Evolutionary conservation across 306 rosid genomes (phyloP).

Genomic region (Medicago ruthenica): DNA sequence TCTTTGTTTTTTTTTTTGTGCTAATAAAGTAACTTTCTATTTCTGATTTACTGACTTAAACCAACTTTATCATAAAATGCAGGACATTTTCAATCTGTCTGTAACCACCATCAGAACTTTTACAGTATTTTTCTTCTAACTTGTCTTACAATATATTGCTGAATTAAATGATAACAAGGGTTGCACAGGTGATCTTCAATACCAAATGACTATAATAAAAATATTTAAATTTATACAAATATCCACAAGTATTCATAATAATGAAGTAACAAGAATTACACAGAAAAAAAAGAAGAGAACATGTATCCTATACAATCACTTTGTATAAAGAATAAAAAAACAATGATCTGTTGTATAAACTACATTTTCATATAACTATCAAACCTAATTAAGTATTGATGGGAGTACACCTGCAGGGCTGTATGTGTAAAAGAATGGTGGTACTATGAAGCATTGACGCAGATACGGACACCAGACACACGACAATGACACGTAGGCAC

Average conservation of each 20-base stretch:
- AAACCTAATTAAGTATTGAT: too few relatives aligned
- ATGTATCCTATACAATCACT: constrained; percentile 51
- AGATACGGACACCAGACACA: background rate
- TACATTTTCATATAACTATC: background rate
- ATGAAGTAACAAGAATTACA: constrained; percentile 49
- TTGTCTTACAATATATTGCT: background rate
- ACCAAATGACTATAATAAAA: constrained; percentile 21
- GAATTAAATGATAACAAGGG: too few relatives aligned
- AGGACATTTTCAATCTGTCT: background rate
- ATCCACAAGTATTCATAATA: constrained; percentile 38
- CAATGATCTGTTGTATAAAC: background rate
- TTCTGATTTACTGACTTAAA: background rate
- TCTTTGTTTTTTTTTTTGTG: too few relatives aligned
- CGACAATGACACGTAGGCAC: background rate
- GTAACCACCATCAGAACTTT: background rate
- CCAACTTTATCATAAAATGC: background rate
- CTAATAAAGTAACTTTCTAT: too few relatives aligned
- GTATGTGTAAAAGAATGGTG: constrained; percentile 4
- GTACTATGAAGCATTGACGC: background rate
- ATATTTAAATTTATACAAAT: constrained; percentile 44
- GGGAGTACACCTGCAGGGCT: too few relatives aligned
- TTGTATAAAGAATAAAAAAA: constrained; percentile 70
- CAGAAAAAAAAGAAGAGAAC: constrained; percentile 37
- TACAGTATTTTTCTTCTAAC: background rate
- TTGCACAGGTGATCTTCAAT: too few relatives aligned